Evolutionary conservation across 306 rosid species (phyloP).

Genomic region (Trifolium pratense): DNA sequence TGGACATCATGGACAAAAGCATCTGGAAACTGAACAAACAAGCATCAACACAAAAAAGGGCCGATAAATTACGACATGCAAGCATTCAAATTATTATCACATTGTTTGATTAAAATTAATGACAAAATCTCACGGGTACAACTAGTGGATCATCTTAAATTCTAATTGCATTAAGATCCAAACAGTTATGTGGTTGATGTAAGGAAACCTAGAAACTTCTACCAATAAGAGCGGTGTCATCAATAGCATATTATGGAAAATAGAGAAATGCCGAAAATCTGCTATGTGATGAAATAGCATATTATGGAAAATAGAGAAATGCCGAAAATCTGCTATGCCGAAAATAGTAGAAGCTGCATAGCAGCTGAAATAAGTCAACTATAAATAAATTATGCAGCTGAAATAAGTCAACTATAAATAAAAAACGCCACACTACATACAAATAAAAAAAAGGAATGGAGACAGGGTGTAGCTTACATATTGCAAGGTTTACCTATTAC

Average conservation of each 20-base stretch:
- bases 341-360: neutral
- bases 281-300: neutral
- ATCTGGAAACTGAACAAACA: constrained; percentile 21
- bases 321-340: neutral
- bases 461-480: neutral
- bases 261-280: too few relatives aligned
- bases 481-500: neutral
- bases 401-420: neutral
- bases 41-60: neutral
- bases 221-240: neutral
- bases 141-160: neutral
- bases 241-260: neutral
- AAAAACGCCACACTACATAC: neutral
- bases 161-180: constrained; percentile 15
- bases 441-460: neutral
- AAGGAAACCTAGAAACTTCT: constrained; percentile 8
- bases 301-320: neutral
- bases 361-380: neutral
- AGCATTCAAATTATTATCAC: constrained; percentile 30
- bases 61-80: constrained; percentile 17
- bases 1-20: neutral
- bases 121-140: constrained; percentile 20
- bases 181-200: constrained; percentile 1
- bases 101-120: neutral
- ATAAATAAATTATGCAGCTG: neutral